Conservation (phyloP, 345 rosid species). For the Arabidopsis thaliana region TAIR10.1 NC_003070.9:3293501-3294000, state of each 20-base stretch:
- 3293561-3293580: background rate
- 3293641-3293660: constrained; percentile 1
- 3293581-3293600: constrained; percentile 4
- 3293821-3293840: background rate
- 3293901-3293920: background rate
- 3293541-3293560: constrained; percentile 26
- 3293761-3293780: constrained; percentile 2
- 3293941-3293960: constrained; percentile 9
- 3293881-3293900: background rate
- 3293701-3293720: constrained; percentile 8
- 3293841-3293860: constrained; percentile 16
- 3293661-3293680: background rate
- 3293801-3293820: background rate
- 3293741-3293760: background rate
- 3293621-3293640: constrained; percentile 4
- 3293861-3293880: background rate
- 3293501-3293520: constrained; percentile 11
- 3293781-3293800: background rate
- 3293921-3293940: background rate
- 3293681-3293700: background rate
- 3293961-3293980: background rate
- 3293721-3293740: background rate
- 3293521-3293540: constrained; percentile 29
- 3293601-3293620: constrained; percentile 16
- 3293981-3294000: constrained; percentile 2